phyloP scores from a whole-genome alignment of 2,329 filamentous ascomycete species.

The Ceratocystis cubensis region DNA sequence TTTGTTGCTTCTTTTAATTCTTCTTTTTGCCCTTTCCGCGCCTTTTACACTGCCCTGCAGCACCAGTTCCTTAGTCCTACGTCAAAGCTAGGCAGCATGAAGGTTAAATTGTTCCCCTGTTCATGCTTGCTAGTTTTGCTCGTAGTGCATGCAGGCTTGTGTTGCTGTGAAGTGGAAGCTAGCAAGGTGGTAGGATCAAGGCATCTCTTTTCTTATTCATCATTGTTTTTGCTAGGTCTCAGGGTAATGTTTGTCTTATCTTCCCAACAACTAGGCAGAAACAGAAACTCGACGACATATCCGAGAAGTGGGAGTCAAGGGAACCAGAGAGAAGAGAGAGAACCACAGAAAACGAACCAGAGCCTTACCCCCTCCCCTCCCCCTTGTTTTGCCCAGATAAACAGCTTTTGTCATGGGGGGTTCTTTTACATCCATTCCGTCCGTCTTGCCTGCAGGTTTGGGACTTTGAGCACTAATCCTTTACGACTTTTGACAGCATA shows the following conservation, averaged over 20 bases:
- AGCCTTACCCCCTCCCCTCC: neutral
- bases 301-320: conserved; percentile 9
- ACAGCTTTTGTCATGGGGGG: neutral
- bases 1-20: neutral
- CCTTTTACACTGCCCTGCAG: neutral
- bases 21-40: neutral
- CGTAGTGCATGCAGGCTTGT: neutral
- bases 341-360: neutral
- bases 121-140: neutral
- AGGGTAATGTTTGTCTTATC: neutral
- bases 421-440: neutral
- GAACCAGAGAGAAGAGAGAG: neutral
- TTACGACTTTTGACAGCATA: conserved; percentile 13
- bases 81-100: conserved; percentile 4
- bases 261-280: conserved; percentile 4
- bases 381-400: conserved; percentile 2
- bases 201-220: neutral
- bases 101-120: neutral
- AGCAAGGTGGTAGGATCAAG: neutral
- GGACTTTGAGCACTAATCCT: conserved; percentile 2
- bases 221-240: neutral
- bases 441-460: neutral
- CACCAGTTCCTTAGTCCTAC: conserved; percentile 1
- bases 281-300: neutral
- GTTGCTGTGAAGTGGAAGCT: neutral